Evolutionary conservation across 2,329 filamentous ascomycete species (phyloP).

Genomic region (Xylariaceae sp.): DNA sequence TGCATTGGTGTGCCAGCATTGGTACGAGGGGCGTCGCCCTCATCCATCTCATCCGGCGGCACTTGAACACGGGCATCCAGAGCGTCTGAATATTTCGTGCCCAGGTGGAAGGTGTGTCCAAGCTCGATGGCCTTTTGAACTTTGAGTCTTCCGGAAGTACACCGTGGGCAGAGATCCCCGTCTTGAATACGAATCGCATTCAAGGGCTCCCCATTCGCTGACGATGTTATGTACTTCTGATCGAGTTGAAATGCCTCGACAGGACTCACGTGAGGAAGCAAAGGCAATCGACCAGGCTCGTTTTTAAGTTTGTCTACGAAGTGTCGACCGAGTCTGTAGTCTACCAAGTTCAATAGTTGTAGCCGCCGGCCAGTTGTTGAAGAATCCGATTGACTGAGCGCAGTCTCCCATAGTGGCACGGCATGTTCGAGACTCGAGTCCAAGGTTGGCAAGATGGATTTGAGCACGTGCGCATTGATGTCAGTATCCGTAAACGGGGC

Average conservation of each 20-base stretch:
- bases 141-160: constrained; percentile 55
- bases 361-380: constrained; percentile 13
- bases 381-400: constrained; percentile 26
- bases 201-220: constrained; percentile 36
- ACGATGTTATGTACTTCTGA: constrained; percentile 19
- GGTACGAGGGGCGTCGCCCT: constrained; percentile 16
- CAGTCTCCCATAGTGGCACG: constrained; percentile 45
- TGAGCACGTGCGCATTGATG: constrained; percentile 56
- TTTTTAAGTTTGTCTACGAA: constrained; percentile 17
- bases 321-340: constrained; percentile 30
- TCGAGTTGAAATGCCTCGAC: constrained; percentile 14
- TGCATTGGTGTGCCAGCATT: constrained; percentile 52
- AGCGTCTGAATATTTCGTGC: constrained; percentile 77
- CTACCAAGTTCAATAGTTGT: constrained; percentile 28
- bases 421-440: constrained; percentile 65
- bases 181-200: constrained; percentile 60
- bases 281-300: constrained; percentile 5
- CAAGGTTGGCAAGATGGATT: constrained; percentile 58
- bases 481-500: constrained; percentile 27
- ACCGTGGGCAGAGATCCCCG: constrained; percentile 70
- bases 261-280: constrained; percentile 16
- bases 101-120: constrained; percentile 91
- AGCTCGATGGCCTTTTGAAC: constrained; percentile 77
- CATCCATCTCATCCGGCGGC: constrained; percentile 28
- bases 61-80: constrained; percentile 58